Conservation (phyloP, 306 rosid species). For the Lithocarpus polystachyus region DNA sequence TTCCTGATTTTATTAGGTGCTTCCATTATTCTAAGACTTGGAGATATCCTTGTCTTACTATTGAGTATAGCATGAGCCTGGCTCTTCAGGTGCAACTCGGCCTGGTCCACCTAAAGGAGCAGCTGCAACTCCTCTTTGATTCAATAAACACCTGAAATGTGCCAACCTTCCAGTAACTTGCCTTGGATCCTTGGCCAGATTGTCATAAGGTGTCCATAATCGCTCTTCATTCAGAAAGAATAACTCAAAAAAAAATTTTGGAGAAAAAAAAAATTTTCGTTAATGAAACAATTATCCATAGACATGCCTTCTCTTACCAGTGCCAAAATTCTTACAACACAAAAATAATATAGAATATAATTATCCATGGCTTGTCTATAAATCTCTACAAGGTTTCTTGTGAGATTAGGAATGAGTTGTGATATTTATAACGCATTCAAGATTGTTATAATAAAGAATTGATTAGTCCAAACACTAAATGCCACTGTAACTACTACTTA, state of each 20-base stretch:
- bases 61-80: conserved; percentile 41
- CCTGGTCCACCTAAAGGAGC: conserved; percentile 43
- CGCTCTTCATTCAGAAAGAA: conserved; percentile 28
- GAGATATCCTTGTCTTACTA: background rate
- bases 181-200: conserved; percentile 34
- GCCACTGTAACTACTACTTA: background rate
- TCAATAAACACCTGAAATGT: conserved; percentile 43
- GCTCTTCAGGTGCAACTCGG: conserved; percentile 34
- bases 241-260: background rate
- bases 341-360: background rate
- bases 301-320: background rate
- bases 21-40: background rate
- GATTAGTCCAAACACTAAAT: background rate
- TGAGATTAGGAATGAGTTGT: background rate
- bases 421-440: background rate
- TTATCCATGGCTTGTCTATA: too few relatives aligned
- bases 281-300: background rate
- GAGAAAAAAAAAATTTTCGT: background rate
- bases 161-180: conserved; percentile 38
- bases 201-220: conserved; percentile 40
- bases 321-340: background rate
- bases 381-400: background rate
- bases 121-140: conserved; percentile 43
- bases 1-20: background rate
- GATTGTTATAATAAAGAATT: background rate